Percentiles rank a stretch among this genome's conserved stretches.
phyloP scores from a whole-genome alignment of 768 basidiomycete species.

The Tulasnella sp. region DNA sequence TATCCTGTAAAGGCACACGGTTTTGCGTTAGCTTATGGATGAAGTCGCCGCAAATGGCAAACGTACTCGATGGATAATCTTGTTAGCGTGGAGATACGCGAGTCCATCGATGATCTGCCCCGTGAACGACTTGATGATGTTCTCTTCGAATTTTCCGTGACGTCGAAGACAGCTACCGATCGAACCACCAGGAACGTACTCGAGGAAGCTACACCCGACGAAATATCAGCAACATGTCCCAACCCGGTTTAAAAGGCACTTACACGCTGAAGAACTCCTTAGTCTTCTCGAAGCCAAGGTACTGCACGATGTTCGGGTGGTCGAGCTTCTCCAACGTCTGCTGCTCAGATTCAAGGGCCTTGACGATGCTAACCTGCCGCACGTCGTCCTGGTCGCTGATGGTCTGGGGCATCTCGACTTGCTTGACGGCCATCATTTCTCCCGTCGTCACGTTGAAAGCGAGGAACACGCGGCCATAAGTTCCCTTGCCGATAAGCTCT shows the following conservation, averaged over 20 bases:
- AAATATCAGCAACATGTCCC: constrained; percentile 13
- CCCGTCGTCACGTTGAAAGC: constrained; percentile 93
- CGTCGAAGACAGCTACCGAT: constrained; percentile 82
- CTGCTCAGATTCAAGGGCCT: constrained; percentile 89
- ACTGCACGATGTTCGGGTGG: constrained; percentile 95
- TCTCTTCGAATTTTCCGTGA: constrained; percentile 86
- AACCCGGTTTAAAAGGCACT: constrained; percentile 24
- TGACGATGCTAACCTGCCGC: constrained; percentile 73
- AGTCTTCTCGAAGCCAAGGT: constrained; percentile 90
- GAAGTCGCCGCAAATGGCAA: not conserved
- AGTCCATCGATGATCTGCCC: constrained; percentile 83
- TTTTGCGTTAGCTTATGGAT: not conserved
- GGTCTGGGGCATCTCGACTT: constrained; percentile 90
- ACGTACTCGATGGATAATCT: constrained; percentile 82
- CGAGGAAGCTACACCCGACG: constrained; percentile 63
- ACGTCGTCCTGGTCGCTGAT: constrained; percentile 84
- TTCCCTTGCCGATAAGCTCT: constrained; percentile 93
- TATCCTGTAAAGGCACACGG: constrained; percentile 42
- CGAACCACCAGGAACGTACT: constrained; percentile 97
- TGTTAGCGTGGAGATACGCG: constrained; percentile 82
- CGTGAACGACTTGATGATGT: constrained; percentile 87
- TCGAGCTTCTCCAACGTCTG: constrained; percentile 94
- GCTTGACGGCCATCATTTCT: constrained; percentile 99
- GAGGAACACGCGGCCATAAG: constrained; percentile 92
- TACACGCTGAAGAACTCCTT: constrained; percentile 84